Conservation (phyloP, 2,329 filamentous ascomycete species). For the Apiospora saccharicola region DNA sequence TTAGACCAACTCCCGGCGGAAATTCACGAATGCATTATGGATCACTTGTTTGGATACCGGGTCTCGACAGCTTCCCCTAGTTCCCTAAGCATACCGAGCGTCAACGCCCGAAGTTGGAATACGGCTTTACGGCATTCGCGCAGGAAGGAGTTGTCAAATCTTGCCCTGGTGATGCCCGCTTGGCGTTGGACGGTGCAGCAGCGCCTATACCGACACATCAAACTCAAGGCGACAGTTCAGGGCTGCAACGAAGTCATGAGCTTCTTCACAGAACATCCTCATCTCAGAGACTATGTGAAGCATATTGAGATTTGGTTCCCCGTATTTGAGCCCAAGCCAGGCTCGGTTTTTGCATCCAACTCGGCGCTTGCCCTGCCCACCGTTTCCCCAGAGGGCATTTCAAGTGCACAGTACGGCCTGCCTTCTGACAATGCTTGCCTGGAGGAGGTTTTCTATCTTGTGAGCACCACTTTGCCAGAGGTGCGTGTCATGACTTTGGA, state of each 20-base stretch:
- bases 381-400: constrained; percentile 62
- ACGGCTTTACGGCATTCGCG: constrained; percentile 72
- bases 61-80: constrained; percentile 67
- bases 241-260: constrained; percentile 64
- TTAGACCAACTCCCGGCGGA: constrained; percentile 68
- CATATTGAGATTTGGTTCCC: constrained; percentile 83
- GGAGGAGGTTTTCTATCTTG: constrained; percentile 72
- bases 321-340: constrained; percentile 69
- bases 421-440: constrained; percentile 73
- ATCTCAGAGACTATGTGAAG: constrained; percentile 70
- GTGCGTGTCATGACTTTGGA: constrained; percentile 74
- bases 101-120: constrained; percentile 65
- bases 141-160: constrained; percentile 69
- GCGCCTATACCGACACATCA: constrained; percentile 77
- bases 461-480: constrained; percentile 64
- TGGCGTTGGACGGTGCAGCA: constrained; percentile 76
- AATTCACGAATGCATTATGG: constrained; percentile 75
- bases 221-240: constrained; percentile 74
- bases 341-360: constrained; percentile 51
- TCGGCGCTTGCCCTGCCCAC: constrained; percentile 56
- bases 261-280: constrained; percentile 66
- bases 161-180: constrained; percentile 67
- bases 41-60: constrained; percentile 74
- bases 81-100: constrained; percentile 59
- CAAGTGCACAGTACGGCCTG: constrained; percentile 65